phyloP scores from a whole-genome alignment of 331 rosid species.

The Cydonia oblonga region DNA sequence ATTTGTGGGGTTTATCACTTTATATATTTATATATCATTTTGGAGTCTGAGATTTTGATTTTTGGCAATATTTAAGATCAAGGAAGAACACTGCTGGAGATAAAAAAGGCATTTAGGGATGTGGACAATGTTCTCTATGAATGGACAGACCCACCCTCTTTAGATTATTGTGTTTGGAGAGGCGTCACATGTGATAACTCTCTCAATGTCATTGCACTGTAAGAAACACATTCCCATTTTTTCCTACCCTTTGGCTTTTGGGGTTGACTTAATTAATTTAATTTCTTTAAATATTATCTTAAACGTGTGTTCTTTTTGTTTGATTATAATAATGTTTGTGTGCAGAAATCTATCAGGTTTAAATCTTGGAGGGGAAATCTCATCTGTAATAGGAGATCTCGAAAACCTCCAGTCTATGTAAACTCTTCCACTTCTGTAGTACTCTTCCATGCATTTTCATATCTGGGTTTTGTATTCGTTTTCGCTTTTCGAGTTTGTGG shows the following conservation, averaged over 20 bases:
- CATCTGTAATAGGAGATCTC: conserved; percentile 76
- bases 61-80: conserved; percentile 8
- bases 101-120: conserved; percentile 86
- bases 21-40: background rate
- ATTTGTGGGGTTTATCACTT: background rate
- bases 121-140: conserved; percentile 84
- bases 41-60: background rate
- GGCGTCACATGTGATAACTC: conserved; percentile 87
- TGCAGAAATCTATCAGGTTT: conserved; percentile 76
- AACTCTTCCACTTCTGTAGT: background rate
- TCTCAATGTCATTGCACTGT: conserved; percentile 79
- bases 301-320: conserved; percentile 1
- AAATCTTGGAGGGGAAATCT: conserved; percentile 89
- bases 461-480: background rate
- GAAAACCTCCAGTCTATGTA: conserved; percentile 39
- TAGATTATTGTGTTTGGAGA: conserved; percentile 92
- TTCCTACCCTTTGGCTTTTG: background rate
- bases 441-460: background rate
- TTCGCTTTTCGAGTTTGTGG: background rate
- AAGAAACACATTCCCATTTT: conserved; percentile 12
- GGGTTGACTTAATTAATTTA: background rate
- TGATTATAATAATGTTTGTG: background rate
- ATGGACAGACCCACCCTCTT: conserved; percentile 73
- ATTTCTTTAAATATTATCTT: background rate
- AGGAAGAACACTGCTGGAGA: conserved; percentile 70